These are phyloP conservation scores for Aureoboletus auriporus DNA, from an alignment of 768 basidiomycete species.

Conservation along the genomic window DNA sequence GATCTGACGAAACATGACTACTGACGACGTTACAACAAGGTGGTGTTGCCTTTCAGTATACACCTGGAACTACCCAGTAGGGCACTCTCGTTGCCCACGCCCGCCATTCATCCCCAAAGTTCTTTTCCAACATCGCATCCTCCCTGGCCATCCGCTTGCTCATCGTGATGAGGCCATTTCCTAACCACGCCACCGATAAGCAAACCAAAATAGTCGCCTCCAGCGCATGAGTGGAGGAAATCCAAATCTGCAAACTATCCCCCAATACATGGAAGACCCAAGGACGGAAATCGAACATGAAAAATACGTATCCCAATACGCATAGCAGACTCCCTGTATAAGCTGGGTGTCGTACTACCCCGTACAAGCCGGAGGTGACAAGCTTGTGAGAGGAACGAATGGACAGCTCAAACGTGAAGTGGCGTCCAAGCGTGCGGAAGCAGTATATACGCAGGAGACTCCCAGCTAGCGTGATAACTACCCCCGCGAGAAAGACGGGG, in stretches of 20 bases:
- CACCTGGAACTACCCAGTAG: conserved; percentile 19
- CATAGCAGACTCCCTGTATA: conserved; percentile 10
- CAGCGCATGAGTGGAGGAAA: background rate
- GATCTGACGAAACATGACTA: too few species aligned
- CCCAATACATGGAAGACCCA: background rate
- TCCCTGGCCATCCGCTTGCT: conserved; percentile 23
- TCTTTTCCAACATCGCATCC: conserved; percentile 25
- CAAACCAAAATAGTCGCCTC: background rate
- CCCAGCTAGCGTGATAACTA: conserved; percentile 3
- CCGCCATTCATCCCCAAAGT: conserved; percentile 27
- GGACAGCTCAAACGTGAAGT: conserved; percentile 27
- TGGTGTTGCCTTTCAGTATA: too few species aligned
- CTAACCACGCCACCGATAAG: background rate
- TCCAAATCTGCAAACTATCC: too few species aligned
- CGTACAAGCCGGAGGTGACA: conserved; percentile 25
- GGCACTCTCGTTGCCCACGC: conserved; percentile 21
- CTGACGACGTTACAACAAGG: too few species aligned
- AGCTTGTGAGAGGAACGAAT: conserved; percentile 20
- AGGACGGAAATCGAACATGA: conserved; percentile 1
- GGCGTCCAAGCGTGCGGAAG: conserved; percentile 17
- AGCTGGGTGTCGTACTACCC: conserved; percentile 29
- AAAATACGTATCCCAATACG: background rate
- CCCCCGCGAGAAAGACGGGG: conserved; percentile 9
- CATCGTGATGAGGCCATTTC: rapidly evolving
- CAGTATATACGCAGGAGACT: conserved; percentile 14